Evolutionary conservation across 371 early-diverging fungal genomes (phyloP).

Genomic region (Mucor ambiguus): DNA sequence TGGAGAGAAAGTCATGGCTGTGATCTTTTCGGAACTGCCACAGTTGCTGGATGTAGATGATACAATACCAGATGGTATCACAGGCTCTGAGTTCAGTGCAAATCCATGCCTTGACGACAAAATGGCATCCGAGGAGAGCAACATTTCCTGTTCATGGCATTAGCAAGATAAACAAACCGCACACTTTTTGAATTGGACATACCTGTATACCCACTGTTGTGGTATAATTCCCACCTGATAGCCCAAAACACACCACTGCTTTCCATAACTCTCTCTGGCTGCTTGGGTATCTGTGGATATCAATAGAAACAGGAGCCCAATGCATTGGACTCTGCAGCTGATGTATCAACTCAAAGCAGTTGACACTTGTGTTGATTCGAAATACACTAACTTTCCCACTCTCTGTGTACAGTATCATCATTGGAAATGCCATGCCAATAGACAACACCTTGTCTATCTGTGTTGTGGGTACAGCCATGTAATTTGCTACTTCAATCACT

Average conservation of each 20-base stretch:
- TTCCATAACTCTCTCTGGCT: constrained; percentile 24
- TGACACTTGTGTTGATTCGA: constrained; percentile 13
- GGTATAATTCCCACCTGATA: constrained; percentile 30
- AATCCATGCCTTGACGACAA: constrained; percentile 37
- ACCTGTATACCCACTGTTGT: constrained; percentile 47
- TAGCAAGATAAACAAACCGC: not conserved
- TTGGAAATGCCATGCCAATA: constrained; percentile 35
- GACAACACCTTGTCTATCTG: constrained; percentile 18
- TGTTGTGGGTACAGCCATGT: constrained; percentile 14
- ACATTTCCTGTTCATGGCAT: constrained; percentile 29
- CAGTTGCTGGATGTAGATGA: not conserved
- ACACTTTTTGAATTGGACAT: not conserved
- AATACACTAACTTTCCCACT: constrained; percentile 36
- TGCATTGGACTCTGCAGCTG: constrained; percentile 38
- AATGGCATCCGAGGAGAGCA: constrained; percentile 21
- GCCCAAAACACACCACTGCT: constrained; percentile 38
- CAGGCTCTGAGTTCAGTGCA: constrained; percentile 22
- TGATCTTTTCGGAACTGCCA: constrained; percentile 23
- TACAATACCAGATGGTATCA: constrained; percentile 4
- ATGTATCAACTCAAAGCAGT: constrained; percentile 25
- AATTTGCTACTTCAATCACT: constrained; percentile 9
- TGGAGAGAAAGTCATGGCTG: constrained; percentile 37
- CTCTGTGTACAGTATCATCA: constrained; percentile 37
- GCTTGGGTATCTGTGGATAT: constrained; percentile 10
- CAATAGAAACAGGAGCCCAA: constrained; percentile 35